Conservation (phyloP, 345 rosid genomes). For the Mercurialis annua region DNA sequence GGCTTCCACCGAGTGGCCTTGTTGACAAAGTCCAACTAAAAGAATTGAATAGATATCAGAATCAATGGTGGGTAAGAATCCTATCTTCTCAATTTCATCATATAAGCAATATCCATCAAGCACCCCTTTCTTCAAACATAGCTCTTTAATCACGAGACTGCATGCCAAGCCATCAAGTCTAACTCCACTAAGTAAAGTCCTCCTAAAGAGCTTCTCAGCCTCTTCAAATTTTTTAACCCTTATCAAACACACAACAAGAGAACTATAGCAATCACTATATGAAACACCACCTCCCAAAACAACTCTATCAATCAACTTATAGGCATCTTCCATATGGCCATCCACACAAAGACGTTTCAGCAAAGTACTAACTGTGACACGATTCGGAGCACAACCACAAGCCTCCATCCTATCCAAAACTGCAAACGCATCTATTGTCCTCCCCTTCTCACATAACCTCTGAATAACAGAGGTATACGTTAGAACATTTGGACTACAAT, state of each 20-base stretch:
- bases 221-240: conserved; percentile 46
- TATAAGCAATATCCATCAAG: conserved; percentile 53
- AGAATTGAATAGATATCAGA: conserved; percentile 56
- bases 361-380: conserved; percentile 62
- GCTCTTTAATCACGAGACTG: conserved; percentile 58
- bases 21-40: conserved; percentile 48
- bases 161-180: conserved; percentile 72
- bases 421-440: conserved; percentile 47
- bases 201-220: conserved; percentile 54
- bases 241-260: conserved; percentile 51
- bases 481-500: conserved; percentile 56
- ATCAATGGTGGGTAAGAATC: conserved; percentile 46
- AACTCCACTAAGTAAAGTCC: conserved; percentile 43
- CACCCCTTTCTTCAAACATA: conserved; percentile 46
- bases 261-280: conserved; percentile 58
- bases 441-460: conserved; percentile 54
- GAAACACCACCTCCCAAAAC: conserved; percentile 51
- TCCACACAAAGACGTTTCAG: conserved; percentile 54
- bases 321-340: conserved; percentile 46
- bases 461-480: conserved; percentile 69
- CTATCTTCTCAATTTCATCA: conserved; percentile 51
- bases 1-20: conserved; percentile 51
- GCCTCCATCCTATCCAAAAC: conserved; percentile 69
- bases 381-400: conserved; percentile 58
- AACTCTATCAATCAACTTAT: conserved; percentile 54